Percentiles rank a stretch among this genome's conserved stretches.
Conservation (phyloP, 805 yeast genomes). For the Candida nemodendra region DNA sequence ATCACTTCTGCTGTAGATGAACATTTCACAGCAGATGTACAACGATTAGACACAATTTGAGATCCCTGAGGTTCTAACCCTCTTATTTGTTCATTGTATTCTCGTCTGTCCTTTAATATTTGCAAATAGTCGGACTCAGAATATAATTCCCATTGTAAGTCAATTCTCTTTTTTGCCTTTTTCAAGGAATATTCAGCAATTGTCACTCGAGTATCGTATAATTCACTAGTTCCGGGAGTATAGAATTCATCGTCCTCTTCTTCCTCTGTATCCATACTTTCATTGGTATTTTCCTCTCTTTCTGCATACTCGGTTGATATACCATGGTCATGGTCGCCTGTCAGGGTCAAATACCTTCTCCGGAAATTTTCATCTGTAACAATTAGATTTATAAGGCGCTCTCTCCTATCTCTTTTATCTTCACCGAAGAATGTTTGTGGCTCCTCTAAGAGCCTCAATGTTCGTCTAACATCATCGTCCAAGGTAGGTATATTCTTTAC, state of each 20-base stretch:
- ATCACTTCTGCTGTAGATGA: conserved; percentile 35
- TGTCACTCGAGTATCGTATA: conserved; percentile 49
- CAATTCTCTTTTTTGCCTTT: conserved; percentile 43
- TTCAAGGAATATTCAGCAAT: conserved; percentile 53
- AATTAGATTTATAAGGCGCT: conserved; percentile 50
- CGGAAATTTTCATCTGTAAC: conserved; percentile 30
- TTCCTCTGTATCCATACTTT: conserved; percentile 31
- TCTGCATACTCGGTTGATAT: not conserved
- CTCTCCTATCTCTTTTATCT: conserved; percentile 52
- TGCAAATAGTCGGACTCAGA: conserved; percentile 29
- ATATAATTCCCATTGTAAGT: conserved; percentile 31
- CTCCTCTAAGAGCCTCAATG: conserved; percentile 50
- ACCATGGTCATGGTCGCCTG: not conserved
- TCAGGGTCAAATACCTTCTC: conserved; percentile 9
- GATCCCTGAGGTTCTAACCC: conserved; percentile 56
- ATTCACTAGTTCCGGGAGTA: conserved; percentile 67
- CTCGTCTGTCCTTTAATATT: conserved; percentile 15
- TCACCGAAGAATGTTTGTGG: conserved; percentile 62
- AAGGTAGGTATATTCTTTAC: conserved; percentile 51
- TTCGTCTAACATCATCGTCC: conserved; percentile 58
- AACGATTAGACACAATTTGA: conserved; percentile 67
- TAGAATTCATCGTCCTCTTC: conserved; percentile 78
- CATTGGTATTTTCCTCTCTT: conserved; percentile 9
- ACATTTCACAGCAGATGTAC: conserved; percentile 58
- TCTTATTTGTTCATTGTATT: conserved; percentile 24